Evolutionary conservation across 352 stramenopile genomes (phyloP).

Genomic region (Phytophthora kernoviae): DNA sequence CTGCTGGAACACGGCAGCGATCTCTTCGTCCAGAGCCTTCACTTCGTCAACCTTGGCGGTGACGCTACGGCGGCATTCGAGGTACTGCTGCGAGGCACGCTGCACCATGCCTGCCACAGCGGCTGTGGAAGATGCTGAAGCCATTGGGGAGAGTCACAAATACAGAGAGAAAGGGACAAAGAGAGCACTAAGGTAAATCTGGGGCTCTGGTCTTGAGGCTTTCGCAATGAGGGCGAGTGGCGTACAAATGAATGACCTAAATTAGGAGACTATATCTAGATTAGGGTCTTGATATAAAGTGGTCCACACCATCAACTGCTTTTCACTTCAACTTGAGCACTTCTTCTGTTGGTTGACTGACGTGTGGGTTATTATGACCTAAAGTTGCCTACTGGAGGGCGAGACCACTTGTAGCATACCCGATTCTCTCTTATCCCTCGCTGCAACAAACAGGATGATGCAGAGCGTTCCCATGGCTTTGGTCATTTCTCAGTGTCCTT

Average conservation of each 20-base stretch:
- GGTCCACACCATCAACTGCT: too few relatives aligned
- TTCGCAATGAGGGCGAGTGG: neutral
- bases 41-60: constrained; percentile 82
- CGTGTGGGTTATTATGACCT: too few relatives aligned
- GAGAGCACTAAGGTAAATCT: neutral
- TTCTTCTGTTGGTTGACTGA: too few relatives aligned
- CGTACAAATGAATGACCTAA: neutral
- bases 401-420: too few relatives aligned
- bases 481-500: too few relatives aligned
- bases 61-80: constrained; percentile 79
- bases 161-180: constrained; percentile 12
- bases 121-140: constrained; percentile 50
- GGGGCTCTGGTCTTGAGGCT: neutral
- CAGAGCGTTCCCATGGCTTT: too few relatives aligned
- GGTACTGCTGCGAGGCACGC: constrained; percentile 81
- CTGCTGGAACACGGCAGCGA: constrained; percentile 71
- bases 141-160: constrained; percentile 34
- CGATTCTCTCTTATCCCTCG: too few relatives aligned
- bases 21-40: constrained; percentile 74
- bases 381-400: too few relatives aligned
- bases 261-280: neutral
- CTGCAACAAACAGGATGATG: too few relatives aligned
- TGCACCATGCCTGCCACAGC: constrained; percentile 71
- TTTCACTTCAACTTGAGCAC: too few relatives aligned
- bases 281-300: neutral